Evolutionary conservation across 106 monocot genomes (phyloP).

Genomic region (Dendrobium officinale): DNA sequence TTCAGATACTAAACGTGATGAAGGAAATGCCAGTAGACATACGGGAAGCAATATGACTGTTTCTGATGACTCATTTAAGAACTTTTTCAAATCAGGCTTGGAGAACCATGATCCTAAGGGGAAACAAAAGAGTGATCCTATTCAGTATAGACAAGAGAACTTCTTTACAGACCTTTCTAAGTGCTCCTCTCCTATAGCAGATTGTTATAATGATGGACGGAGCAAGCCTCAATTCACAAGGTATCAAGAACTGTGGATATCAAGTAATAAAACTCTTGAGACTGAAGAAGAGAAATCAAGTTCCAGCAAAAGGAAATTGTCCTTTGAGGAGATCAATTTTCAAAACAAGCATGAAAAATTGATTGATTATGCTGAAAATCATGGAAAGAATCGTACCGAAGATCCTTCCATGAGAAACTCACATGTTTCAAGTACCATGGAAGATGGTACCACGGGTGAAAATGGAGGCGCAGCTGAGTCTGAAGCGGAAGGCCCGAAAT

Average conservation of each 20-base stretch:
- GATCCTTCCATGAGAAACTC: constrained; percentile 27
- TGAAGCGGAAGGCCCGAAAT: constrained; percentile 69
- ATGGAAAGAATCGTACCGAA: constrained; percentile 19
- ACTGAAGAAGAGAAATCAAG: constrained; percentile 41
- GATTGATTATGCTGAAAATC: constrained; percentile 19
- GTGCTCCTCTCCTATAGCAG: constrained; percentile 9
- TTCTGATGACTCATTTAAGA: constrained; percentile 33
- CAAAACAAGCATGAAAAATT: constrained; percentile 46
- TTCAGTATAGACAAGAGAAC: constrained; percentile 27
- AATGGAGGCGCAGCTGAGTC: constrained; percentile 69
- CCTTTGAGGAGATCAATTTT: constrained; percentile 41
- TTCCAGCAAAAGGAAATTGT: constrained; percentile 44
- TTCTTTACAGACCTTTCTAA: constrained; percentile 47
- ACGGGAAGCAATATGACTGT: constrained; percentile 12
- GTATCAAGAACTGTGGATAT: constrained; percentile 38
- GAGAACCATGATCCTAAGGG: constrained; percentile 30
- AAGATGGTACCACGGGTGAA: constrained; percentile 55
- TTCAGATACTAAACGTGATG: constrained; percentile 44
- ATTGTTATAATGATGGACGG: constrained; percentile 17
- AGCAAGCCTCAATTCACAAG: constrained; percentile 23
- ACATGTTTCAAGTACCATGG: constrained; percentile 42
- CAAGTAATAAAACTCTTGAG: constrained; percentile 29
- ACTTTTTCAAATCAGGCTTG: constrained; percentile 25
- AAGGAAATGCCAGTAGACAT: constrained; percentile 38
- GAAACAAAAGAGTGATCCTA: constrained; percentile 25